Base-by-base conservation (phyloP, 2,329 filamentous ascomycete genomes). In the Fusarium zealandicum region DNA sequence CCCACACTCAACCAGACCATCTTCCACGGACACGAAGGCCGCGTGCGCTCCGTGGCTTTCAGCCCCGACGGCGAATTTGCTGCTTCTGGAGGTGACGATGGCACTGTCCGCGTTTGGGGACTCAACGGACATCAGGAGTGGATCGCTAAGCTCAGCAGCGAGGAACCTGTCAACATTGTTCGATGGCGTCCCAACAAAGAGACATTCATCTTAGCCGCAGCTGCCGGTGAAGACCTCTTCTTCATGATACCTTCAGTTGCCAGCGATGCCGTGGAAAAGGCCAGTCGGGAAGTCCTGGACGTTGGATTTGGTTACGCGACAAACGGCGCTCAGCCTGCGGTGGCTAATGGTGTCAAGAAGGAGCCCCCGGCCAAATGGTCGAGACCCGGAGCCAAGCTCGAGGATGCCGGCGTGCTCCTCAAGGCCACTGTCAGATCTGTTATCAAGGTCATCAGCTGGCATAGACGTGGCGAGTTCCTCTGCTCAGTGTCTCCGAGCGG, bases 231-330 rank as follows among this genome's bases (percentile, higher is more conserved):
- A 68, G 88, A 90, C 54, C 79, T 98, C 33, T 96, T 89, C 79
- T 83, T 99, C 63, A 87, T 93, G 61, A 83, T 96, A 5, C 95
- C 91, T 2, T 83, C 86, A 0, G 78, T 90, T 36, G 86, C 89
- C 48, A 89, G 89, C 10, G 88, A 90, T 66, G 86, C 89, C 63
- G 76, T 89, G 6, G 90, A 93, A 71, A 83, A 87, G 67, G 80
- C 84, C 10, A 93, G 91, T 72, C 83, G 90, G 48, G 90, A 90
- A 13, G 71, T 93, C 16, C 76, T 98, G 32, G 90, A 96, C 70
- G 88, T 86, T 54, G 95, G 95, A n/a, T 99, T 95, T 78, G 95
- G 95, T 42, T 93, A 96, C 68, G 92, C 91, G n/a, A 83, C 90
- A 13, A 86, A 85, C 51, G 85, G 84, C 51, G 77, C 82, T 67